phyloP scores from a whole-genome alignment of 1,139 yeast genomes.

The Taphrina pruni region DNA sequence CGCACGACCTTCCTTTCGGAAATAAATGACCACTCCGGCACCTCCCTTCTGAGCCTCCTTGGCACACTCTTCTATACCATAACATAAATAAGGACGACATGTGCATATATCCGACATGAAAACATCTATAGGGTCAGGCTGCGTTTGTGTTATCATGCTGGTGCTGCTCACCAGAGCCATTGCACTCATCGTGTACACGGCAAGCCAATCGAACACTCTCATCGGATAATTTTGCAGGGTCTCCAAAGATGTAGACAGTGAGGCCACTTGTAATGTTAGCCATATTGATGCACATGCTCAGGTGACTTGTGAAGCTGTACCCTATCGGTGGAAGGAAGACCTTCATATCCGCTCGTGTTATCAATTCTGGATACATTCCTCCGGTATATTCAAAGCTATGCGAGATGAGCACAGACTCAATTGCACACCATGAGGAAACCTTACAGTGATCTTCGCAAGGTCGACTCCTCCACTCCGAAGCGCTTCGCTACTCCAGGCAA shows the following conservation, averaged over 20 bases:
- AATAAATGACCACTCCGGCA: conserved; percentile 60
- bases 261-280: conserved; percentile 56
- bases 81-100: conserved; percentile 66
- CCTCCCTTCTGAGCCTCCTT: conserved; percentile 70
- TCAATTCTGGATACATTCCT: conserved; percentile 68
- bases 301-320: background rate
- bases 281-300: background rate
- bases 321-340: conserved; percentile 58
- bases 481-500: conserved; percentile 69
- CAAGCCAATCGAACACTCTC: conserved; percentile 59
- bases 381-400: conserved; percentile 62
- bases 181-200: conserved; percentile 69
- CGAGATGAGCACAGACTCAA: background rate
- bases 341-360: conserved; percentile 67
- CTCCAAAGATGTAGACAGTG: conserved; percentile 67
- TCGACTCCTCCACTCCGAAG: conserved; percentile 62
- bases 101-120: conserved; percentile 70
- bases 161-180: conserved; percentile 47
- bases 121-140: conserved; percentile 57
- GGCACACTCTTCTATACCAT: conserved; percentile 68
- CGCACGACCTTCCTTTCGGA: conserved; percentile 69
- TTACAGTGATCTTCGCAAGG: conserved; percentile 59
- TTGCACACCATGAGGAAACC: background rate
- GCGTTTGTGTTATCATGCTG: conserved; percentile 50
- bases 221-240: conserved; percentile 60